These are phyloP conservation scores for Pleomassaria siparia DNA, from an alignment of 2,329 filamentous ascomycete species.

Conservation along the genomic window DNA sequence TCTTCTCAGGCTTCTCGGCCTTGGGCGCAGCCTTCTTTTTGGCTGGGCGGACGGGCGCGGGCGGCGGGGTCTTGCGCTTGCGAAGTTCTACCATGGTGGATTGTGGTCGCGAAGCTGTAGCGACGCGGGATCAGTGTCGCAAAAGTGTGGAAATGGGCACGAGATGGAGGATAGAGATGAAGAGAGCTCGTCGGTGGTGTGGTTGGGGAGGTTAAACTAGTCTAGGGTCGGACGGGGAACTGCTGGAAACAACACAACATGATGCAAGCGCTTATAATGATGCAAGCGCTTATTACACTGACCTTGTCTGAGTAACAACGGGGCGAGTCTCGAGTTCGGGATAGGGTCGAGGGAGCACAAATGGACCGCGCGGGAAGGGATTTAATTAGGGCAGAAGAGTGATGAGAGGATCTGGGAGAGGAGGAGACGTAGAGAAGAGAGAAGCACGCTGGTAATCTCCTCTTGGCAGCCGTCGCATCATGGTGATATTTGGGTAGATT, in stretches of 20 bases:
- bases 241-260: constrained; percentile 4
- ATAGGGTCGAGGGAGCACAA: not conserved
- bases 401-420: constrained; percentile 5
- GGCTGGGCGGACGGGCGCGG: constrained; percentile 49
- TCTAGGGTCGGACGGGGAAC: constrained; percentile 16
- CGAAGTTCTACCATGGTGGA: constrained; percentile 59
- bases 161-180: constrained; percentile 9
- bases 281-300: constrained; percentile 25
- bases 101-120: constrained; percentile 26
- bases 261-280: constrained; percentile 22
- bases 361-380: constrained; percentile 1
- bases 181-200: constrained; percentile 12
- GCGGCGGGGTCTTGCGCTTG: constrained; percentile 61
- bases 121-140: constrained; percentile 26
- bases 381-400: no score
- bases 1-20: constrained; percentile 35
- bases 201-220: constrained; percentile 17
- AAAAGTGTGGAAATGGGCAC: constrained; percentile 12
- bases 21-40: constrained; percentile 51
- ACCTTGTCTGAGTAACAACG: constrained; percentile 16
- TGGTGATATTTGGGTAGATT: constrained; percentile 41
- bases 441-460: constrained; percentile 22
- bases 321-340: constrained; percentile 17
- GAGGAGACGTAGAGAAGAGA: not conserved
- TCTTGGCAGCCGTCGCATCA: constrained; percentile 32